These are phyloP conservation scores for Besnoitia besnoiti DNA, from an alignment of 169 alveolate species.

Conservation along the genomic window DNA sequence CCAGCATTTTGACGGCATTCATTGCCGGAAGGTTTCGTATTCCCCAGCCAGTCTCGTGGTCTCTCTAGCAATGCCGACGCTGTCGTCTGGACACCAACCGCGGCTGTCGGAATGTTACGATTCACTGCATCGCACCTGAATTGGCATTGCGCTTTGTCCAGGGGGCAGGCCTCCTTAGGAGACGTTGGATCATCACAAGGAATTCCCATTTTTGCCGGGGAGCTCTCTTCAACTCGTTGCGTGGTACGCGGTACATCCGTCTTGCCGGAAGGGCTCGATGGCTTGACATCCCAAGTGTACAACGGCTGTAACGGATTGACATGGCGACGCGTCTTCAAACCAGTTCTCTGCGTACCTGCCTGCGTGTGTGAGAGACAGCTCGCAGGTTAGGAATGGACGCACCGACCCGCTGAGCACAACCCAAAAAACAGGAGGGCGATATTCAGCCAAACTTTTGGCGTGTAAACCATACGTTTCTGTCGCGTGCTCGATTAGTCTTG, in stretches of 20 bases:
- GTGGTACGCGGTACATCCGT: neutral
- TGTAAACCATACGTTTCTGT: no score
- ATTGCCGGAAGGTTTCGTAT: no score
- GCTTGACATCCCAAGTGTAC: slow-evolving; percentile 3
- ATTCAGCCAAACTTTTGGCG: no score
- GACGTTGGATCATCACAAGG: no score
- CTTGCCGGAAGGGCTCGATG: neutral
- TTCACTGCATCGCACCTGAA: neutral
- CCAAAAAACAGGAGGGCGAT: no score
- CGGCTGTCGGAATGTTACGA: neutral
- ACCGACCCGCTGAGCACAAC: no score
- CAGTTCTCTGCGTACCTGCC: slow-evolving; percentile 25
- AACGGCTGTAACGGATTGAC: slow-evolving; percentile 33
- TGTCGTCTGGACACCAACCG: neutral
- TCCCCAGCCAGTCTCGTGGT: neutral
- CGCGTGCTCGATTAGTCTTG: neutral
- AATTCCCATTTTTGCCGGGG: neutral
- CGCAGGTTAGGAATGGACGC: no score
- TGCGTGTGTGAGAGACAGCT: neutral
- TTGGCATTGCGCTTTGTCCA: no score
- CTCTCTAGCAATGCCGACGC: neutral
- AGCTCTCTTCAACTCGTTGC: neutral
- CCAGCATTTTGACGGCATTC: no score
- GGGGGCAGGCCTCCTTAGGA: no score
- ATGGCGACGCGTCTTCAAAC: slow-evolving; percentile 31